Evolutionary conservation across 768 basidiomycete species (phyloP), one percentile per base, ranked within the genome.

Genomic region (Suillus decipiens): DNA sequence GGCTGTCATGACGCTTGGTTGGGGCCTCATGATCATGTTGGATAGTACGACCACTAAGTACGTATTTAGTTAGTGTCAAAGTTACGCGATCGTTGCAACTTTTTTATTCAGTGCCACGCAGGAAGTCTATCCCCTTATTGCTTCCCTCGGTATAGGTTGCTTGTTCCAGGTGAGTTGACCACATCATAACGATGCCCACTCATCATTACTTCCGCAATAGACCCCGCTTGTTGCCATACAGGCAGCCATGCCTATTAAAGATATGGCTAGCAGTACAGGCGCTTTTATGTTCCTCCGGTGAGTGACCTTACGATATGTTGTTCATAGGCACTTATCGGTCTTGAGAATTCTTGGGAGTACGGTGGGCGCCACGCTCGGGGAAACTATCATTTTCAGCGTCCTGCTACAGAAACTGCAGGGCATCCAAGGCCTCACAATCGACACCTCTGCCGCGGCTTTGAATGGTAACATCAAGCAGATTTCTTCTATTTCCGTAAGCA

Each of bases 291-390:
- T 82, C 19, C 36, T 80, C 28, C 71, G 74, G 73, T 76, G 57
- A 37, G 60, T 51, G n/a, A 31, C 5, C 37, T 37, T 17, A 39
- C 10, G 1, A 17, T 43, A 53, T 22, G 15, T 34, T 19, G 33
- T 60, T 5, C 59, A 39, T 53, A 22, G 31, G 37, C 33, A 36
- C 19, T 65, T 34, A 59, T 17, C n/a, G n/a, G 34, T 59, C 43
- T 59, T 15, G 66, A 89, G 90, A 68, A 85, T 82, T 3, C 70
- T 93, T 57, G 91, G 92, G 17, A 89, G 88, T 42, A 89, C 91
- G 1, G 79, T 93, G 33, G 89, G 90, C 19, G 86, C 93, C 61
- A 84, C 90, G 1, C 72, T 91, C 50, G 90, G 90, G 36, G 86
- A 92, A 69, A 84, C 86, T 3, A 87, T 92, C 62, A 88, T 86